These are phyloP conservation scores for Volvox reticuliferus DNA, from an alignment of 139 green algal species.

Conservation along the genomic window DNA sequence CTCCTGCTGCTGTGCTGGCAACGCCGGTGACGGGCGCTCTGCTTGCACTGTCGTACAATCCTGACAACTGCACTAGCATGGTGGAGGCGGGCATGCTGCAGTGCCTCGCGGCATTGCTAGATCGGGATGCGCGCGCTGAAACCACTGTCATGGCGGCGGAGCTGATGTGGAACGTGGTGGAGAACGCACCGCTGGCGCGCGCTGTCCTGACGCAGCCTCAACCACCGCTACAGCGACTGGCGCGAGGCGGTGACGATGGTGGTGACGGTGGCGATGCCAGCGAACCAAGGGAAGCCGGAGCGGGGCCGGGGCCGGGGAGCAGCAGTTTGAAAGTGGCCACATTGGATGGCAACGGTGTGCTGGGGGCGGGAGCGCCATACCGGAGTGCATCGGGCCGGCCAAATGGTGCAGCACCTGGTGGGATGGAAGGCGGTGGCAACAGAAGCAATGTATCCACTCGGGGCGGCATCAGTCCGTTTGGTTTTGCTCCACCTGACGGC, in stretches of 20 bases:
- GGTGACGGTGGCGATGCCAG: neutral
- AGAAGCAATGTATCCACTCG: neutral
- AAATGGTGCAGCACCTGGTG: neutral
- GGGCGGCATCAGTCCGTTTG: neutral
- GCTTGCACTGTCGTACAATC: slow-evolving; percentile 49
- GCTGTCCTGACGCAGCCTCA: neutral
- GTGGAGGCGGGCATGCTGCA: slow-evolving; percentile 44
- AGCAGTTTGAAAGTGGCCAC: neutral
- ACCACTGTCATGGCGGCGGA: slow-evolving; percentile 32
- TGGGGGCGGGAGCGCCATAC: neutral
- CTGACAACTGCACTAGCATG: slow-evolving; percentile 45
- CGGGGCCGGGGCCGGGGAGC: neutral
- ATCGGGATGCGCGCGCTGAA: slow-evolving; percentile 21
- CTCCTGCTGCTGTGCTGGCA: neutral
- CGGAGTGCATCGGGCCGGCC: neutral
- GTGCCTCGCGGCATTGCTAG: slow-evolving; percentile 51
- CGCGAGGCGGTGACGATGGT: neutral
- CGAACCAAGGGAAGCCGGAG: neutral
- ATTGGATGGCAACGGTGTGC: neutral
- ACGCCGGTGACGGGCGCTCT: slow-evolving; percentile 29
- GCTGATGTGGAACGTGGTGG: slow-evolving; percentile 64
- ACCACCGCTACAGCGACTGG: slow-evolving; percentile 38
- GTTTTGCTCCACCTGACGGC: neutral
- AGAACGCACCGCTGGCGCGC: slow-evolving; percentile 21
- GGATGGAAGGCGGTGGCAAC: neutral